phyloP scores from a whole-genome alignment of 1,139 yeast genomes.

The Suhomyces bokatorum region DNA sequence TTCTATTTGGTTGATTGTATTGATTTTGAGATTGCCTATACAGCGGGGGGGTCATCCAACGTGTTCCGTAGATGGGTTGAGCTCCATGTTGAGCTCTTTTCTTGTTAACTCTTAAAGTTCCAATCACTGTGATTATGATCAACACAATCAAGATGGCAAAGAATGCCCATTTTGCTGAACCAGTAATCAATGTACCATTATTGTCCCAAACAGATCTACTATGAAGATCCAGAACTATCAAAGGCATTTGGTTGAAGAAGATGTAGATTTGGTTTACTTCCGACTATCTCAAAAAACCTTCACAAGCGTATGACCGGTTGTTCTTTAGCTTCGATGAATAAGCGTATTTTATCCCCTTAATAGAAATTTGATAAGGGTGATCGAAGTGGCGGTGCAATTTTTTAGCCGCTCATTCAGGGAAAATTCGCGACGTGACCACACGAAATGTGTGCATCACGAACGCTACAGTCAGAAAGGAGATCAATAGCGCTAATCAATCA shows the following conservation, averaged over 20 bases:
- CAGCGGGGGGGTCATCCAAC: conserved; percentile 92
- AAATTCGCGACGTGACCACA: not conserved
- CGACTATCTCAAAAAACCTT: not conserved
- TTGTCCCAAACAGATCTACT: conserved; percentile 11
- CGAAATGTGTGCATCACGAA: too few species aligned
- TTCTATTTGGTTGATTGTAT: conserved; percentile 43
- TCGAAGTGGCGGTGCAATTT: not conserved
- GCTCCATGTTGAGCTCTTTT: conserved; percentile 61
- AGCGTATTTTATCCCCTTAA: not conserved
- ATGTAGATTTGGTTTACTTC: too few species aligned
- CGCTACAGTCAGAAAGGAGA: too few species aligned
- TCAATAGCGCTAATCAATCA: too few species aligned
- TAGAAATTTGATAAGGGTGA: not conserved
- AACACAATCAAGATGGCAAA: conserved; percentile 54
- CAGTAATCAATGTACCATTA: conserved; percentile 25
- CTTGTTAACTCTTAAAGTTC: conserved; percentile 59
- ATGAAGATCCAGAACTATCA: not conserved
- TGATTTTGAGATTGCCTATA: conserved; percentile 72
- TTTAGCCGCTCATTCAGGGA: not conserved
- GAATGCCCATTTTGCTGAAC: conserved; percentile 57
- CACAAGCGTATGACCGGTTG: not conserved
- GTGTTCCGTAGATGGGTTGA: conserved; percentile 76
- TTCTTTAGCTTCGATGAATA: not conserved
- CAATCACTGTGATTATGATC: conserved; percentile 47
- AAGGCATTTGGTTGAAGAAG: not conserved